Percentiles rank a stretch among this genome's conserved stretches.
Evolutionary conservation across 108 stramenopile genomes (phyloP).

Genomic region (Nitzschia palea): DNA sequence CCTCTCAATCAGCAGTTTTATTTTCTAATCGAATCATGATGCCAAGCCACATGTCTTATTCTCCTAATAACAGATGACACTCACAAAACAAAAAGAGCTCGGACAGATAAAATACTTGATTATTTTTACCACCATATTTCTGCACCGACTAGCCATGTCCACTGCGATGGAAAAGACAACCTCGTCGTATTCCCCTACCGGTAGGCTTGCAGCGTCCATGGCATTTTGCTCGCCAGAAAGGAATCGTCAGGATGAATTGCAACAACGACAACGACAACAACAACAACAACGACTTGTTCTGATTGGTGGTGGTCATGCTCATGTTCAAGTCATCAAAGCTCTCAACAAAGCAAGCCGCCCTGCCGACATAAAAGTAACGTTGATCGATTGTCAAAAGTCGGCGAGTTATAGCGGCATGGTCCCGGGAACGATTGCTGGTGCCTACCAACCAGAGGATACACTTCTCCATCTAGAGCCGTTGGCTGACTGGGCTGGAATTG

Average conservation of each 20-base stretch:
- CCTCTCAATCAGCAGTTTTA: too few species aligned
- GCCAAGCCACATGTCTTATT: too few species aligned
- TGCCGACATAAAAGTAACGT: conserved; percentile 70
- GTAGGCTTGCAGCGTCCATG: too few species aligned
- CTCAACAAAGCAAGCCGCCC: conserved; percentile 63
- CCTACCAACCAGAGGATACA: conserved; percentile 66
- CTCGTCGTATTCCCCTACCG: too few species aligned
- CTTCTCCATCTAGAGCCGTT: conserved; percentile 62
- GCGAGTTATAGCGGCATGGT: conserved; percentile 98
- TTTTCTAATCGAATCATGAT: too few species aligned
- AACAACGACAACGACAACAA: conserved; percentile 1
- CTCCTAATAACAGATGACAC: too few species aligned
- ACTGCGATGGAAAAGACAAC: too few species aligned
- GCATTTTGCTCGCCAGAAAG: too few species aligned
- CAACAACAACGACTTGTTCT: conserved; percentile 56
- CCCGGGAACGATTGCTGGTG: conserved; percentile 87
- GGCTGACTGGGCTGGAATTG: conserved; percentile 67
- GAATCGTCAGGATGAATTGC: too few species aligned
- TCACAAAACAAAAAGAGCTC: too few species aligned
- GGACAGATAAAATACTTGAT: too few species aligned
- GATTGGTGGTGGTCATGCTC: conserved; percentile 97
- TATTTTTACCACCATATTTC: background rate
- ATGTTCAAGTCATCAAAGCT: conserved; percentile 93
- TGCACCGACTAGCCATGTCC: background rate
- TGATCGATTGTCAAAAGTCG: conserved; percentile 82